Evolutionary conservation across 2,329 filamentous ascomycete genomes (phyloP).

Genomic region (Lasiodiplodia theobromae): DNA sequence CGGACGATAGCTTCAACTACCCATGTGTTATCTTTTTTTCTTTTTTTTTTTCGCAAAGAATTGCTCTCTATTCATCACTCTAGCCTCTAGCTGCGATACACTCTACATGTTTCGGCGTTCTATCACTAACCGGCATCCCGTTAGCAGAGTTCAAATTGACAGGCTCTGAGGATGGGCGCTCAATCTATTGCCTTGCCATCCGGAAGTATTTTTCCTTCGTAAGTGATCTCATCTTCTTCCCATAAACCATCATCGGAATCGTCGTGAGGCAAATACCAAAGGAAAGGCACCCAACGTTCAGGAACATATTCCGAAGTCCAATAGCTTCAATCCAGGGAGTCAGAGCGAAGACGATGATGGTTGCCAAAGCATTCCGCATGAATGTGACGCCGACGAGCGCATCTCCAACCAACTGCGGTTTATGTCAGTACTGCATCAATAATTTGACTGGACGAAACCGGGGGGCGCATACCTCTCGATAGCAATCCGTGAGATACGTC

Average conservation of each 20-base stretch:
- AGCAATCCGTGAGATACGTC: conserved; percentile 50
- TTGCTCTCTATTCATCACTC: too few species aligned
- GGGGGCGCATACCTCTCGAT: conserved; percentile 32
- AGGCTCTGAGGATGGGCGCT: background rate
- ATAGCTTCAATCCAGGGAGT: conserved; percentile 51
- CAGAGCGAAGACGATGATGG: conserved; percentile 55
- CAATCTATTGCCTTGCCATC: background rate
- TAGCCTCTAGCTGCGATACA: background rate
- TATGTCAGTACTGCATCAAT: background rate
- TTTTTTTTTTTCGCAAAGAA: too few species aligned
- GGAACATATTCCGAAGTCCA: conserved; percentile 52
- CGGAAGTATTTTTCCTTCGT: background rate
- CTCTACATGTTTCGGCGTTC: background rate
- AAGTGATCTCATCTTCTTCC: background rate
- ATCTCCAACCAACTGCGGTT: conserved; percentile 54
- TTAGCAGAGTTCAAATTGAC: background rate
- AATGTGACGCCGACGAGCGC: conserved; percentile 56
- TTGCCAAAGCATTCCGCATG: conserved; percentile 53
- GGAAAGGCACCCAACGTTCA: conserved; percentile 43
- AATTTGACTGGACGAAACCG: too few species aligned
- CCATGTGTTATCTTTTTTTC: too few species aligned
- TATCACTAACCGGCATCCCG: background rate
- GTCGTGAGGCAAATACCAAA: conserved; percentile 40
- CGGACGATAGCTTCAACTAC: too few species aligned
- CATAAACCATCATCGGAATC: conserved; percentile 7